Evolutionary conservation across 441 rosid species (phyloP).

Genomic region (Eutrema salsugineum): DNA sequence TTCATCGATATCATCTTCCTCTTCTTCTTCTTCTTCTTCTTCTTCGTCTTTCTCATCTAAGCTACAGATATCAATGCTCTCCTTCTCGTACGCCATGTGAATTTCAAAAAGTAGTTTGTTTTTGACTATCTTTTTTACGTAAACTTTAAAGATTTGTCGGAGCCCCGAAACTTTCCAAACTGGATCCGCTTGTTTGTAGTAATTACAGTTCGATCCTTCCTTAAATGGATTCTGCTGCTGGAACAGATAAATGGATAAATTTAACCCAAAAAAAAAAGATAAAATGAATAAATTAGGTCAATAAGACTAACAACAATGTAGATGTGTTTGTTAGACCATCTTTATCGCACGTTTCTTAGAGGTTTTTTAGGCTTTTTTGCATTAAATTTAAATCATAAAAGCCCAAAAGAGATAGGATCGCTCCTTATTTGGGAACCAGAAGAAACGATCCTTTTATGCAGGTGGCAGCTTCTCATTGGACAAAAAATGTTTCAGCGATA

Average conservation of each 20-base stretch:
- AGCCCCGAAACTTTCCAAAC: slow-evolving; percentile 10
- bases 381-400: too few species aligned
- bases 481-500: too few species aligned
- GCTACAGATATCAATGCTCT: background rate
- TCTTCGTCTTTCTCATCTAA: slow-evolving; percentile 35
- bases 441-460: too few species aligned
- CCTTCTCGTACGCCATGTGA: slow-evolving; percentile 16
- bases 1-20: background rate
- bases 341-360: too few species aligned
- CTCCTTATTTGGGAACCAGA: too few species aligned
- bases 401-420: too few species aligned
- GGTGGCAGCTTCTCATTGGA: too few species aligned
- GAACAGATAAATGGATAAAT: background rate
- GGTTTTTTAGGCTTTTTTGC: too few species aligned
- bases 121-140: background rate
- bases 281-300: too few species aligned
- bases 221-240: background rate
- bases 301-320: too few species aligned
- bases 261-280: too few species aligned
- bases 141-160: slow-evolving; percentile 5
- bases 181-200: background rate
- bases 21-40: slow-evolving; percentile 9
- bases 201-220: slow-evolving; percentile 3
- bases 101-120: slow-evolving; percentile 13
- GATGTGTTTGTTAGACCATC: too few species aligned